Conservation (phyloP, 352 stramenopile species). For the Globisporangium mamillatum region DNA sequence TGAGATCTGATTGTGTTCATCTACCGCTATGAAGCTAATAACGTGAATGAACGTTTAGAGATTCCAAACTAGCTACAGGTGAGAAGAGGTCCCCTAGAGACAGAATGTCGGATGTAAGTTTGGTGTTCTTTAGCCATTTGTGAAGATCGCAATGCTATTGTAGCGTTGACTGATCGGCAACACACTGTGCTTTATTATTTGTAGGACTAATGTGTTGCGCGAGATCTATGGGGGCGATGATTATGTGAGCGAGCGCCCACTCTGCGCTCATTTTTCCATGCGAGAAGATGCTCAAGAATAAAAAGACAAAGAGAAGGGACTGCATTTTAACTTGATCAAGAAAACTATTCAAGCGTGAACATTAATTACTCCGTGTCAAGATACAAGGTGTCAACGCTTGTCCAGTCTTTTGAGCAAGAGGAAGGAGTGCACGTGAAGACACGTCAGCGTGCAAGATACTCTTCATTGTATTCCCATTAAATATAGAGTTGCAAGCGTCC, state of each 20-base stretch:
- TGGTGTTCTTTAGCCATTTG: not conserved
- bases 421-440: not conserved
- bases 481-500: not conserved
- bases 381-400: not conserved
- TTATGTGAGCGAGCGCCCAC: not conserved
- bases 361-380: not conserved
- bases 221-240: not conserved
- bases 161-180: not conserved
- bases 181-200: not conserved
- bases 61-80: not conserved
- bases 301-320: not conserved
- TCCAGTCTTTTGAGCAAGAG: not conserved
- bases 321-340: constrained; percentile 7
- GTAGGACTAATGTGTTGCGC: not conserved
- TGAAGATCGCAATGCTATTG: not conserved
- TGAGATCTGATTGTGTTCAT: not conserved
- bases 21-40: not conserved
- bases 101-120: constrained; percentile 2
- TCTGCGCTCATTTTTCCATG: not conserved
- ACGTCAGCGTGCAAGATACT: not conserved
- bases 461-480: too few species aligned
- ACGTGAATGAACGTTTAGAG: not conserved
- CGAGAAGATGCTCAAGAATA: not conserved
- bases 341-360: not conserved
- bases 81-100: not conserved